Evolutionary conservation across 441 rosid species (phyloP).

Genomic region (Iberis amara): DNA sequence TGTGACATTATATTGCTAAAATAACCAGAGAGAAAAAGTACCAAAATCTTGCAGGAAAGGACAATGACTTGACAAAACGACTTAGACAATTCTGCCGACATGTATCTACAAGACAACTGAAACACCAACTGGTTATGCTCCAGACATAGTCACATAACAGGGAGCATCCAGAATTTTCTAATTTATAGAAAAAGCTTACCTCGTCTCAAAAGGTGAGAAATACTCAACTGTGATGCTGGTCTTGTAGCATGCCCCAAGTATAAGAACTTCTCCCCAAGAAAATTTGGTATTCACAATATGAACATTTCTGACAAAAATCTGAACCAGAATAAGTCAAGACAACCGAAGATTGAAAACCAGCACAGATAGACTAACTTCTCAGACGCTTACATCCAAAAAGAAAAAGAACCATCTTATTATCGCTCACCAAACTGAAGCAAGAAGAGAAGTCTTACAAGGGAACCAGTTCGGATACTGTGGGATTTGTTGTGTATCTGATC

Average conservation of each 20-base stretch:
- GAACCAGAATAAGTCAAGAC: constrained; percentile 19
- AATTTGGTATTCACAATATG: constrained; percentile 76
- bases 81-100: constrained; percentile 47
- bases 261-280: constrained; percentile 57
- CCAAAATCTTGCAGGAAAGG: constrained; percentile 82
- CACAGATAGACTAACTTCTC: constrained; percentile 7
- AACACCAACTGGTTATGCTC: constrained; percentile 27
- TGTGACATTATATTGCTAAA: constrained; percentile 16
- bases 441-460: constrained; percentile 51
- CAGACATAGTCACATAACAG: constrained; percentile 3
- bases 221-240: constrained; percentile 61
- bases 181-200: constrained; percentile 41
- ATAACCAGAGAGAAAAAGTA: constrained; percentile 30
- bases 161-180: constrained; percentile 6
- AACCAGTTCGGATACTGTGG: constrained; percentile 68
- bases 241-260: constrained; percentile 81
- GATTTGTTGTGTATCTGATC: constrained; percentile 50
- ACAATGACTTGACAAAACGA: constrained; percentile 58
- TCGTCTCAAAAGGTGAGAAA: constrained; percentile 71
- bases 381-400: constrained; percentile 5
- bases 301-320: constrained; percentile 66
- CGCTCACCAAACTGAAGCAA: constrained; percentile 4
- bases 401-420: constrained; percentile 1
- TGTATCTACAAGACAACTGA: constrained; percentile 57
- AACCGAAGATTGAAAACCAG: constrained; percentile 22